Evolutionary conservation across 2,329 filamentous ascomycete genomes (phyloP), one percentile per base, ranked within the genome.

Genomic region (Fusarium mundagurra): DNA sequence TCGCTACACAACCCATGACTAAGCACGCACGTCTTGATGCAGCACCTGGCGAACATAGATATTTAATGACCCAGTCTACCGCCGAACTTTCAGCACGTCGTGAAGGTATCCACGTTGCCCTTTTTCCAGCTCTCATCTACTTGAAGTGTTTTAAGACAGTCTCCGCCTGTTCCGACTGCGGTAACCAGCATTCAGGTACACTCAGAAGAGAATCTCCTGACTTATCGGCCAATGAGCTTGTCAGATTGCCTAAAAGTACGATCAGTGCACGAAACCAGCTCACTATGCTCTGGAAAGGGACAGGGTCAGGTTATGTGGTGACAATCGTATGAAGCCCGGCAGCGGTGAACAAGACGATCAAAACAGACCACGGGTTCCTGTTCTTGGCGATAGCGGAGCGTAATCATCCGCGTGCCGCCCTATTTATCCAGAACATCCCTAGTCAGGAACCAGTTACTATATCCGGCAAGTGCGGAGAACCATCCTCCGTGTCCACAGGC

Each of bases 301-400:
- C 39, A 11, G 8, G 27, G 10, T 22, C 45, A 48, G 16, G 3
- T 33, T 33, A 1, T 16, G 6, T 29, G 20, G 20, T 10, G 5
- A 8, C 1, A 22, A 16, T 14, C 8, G 47, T 6, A 14, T 14
- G 48, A 17, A 34, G 16, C 4, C 14, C 8, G 0, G 11, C 4
- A 24, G 48, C 48, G 22, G 31, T 8, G 16, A 24, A 50, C 3
- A 24, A 2, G 4, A 24, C 1, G 7, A 50, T n/a, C 10, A n/a
- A 9, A 14, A 34, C 8, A 1, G 29, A 16, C 3, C 17, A 14
- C 3, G 1, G 4, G 22, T 11, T 24, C 6, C 48, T 51, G 12
- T 34, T 51, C 31, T 51, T 24, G 48, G 48, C 17, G 48, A n/a
- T 51, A 14, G 9, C 31, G 48, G 48, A 51, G 16, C 48, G 3